Base-by-base conservation (phyloP, 2,329 filamentous ascomycete species). In the Reticulascus tulasneorum region DNA sequence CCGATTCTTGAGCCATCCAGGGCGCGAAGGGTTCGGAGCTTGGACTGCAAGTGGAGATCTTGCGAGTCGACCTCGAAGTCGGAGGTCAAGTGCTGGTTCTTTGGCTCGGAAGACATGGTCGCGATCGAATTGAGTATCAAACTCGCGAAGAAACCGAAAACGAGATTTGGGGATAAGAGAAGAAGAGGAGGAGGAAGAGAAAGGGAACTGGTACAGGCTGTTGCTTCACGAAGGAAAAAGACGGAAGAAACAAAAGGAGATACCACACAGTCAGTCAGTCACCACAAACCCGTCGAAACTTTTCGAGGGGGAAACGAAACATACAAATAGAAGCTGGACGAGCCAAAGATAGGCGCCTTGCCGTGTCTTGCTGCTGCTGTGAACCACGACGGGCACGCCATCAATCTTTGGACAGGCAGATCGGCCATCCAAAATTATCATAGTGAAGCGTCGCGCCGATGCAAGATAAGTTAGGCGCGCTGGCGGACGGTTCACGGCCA, bases 61-160 rank as follows among this genome's bases (percentile, higher is more conserved):
- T 58, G 59, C 19, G 64, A 57, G 34, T 73, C 66, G 39, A 65
- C 56, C 53, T 77, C 70, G 42, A 71, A 71, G 45, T 72, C 67
- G 39, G 72, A 72, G 32, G 62, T 51, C 23, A 64, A 63, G 25
- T 58, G 48, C 37, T 62, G 55, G 32, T 55, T 60, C 49, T 73
- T 72, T 24, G 50, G 46, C 28, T 60, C 53, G 45, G 49, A 23
- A 33, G 40, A 40, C 40, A 42, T 42, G 32, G 18, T n/a, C 18
- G 25, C 18, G 13, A 19, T 17, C 13, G 21, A 18, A 7, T 10
- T 7, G 9, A 23, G 17, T 17, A n/a, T n/a, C n/a, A n/a, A n/a
- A n/a, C n/a, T n/a, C 8, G 7, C 15, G 16, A 21, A 33, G 19
- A 26, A 17, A 13, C 21, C 17, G 13, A 5, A 9, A 10, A 40